Conservation (phyloP, 345 rosid species). For the Arabidopsis suecica region DNA sequence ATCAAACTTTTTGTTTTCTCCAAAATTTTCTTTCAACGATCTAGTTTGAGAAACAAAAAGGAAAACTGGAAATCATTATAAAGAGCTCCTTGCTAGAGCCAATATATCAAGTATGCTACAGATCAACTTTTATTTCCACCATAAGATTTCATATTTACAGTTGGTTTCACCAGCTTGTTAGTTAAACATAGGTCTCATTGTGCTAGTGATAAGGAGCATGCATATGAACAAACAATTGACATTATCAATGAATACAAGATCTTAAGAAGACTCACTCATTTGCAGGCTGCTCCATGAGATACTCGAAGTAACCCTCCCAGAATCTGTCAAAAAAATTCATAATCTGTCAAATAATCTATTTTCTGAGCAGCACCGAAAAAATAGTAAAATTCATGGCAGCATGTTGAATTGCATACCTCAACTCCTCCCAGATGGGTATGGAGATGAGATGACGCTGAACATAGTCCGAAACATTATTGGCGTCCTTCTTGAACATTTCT, state of each 20-base stretch:
- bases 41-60: neutral
- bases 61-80: neutral
- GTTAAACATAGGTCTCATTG: neutral
- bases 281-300: conserved; percentile 85
- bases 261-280: conserved; percentile 66
- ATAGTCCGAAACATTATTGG: conserved; percentile 87
- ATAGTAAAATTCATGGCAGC: neutral
- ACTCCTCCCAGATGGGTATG: conserved; percentile 95
- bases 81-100: conserved; percentile 21
- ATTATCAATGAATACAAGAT: conserved; percentile 30
- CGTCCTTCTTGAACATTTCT: conserved; percentile 92
- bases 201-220: conserved; percentile 8
- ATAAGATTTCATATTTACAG: conserved; percentile 10
- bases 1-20: neutral
- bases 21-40: neutral
- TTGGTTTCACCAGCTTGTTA: conserved; percentile 8
- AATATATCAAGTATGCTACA: conserved; percentile 22
- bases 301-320: conserved; percentile 98
- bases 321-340: conserved; percentile 60
- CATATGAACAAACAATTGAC: conserved; percentile 20
- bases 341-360: conserved; percentile 22
- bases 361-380: conserved; percentile 11
- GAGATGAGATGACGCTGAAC: conserved; percentile 95
- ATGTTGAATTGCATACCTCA: conserved; percentile 55
- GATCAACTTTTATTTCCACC: conserved; percentile 17